Evolutionary conservation across 78 protist genomes (phyloP).

Genomic region (Anaeramoeba ignava): DNA sequence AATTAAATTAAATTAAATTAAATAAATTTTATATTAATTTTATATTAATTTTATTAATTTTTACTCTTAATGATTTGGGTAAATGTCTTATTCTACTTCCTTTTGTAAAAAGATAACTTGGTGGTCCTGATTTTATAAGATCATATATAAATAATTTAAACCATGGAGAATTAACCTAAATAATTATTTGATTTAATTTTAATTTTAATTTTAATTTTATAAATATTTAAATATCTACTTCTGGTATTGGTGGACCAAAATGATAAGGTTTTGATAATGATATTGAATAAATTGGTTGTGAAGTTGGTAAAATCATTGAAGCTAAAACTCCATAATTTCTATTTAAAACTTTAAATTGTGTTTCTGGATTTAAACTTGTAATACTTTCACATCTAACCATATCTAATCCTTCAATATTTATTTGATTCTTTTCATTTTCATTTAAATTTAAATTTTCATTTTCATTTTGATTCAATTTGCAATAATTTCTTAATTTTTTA

Average conservation of each 20-base stretch:
- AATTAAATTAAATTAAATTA: no score
- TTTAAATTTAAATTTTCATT: no score
- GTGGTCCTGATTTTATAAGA: neutral
- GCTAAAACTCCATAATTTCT: neutral
- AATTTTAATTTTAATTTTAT: no score
- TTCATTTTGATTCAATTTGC: neutral
- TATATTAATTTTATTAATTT: no score
- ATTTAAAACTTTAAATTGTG: neutral
- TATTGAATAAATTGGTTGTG: neutral
- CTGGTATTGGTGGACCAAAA: conserved; percentile 1
- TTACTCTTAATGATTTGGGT: neutral
- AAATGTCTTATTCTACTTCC: neutral
- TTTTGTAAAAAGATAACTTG: neutral
- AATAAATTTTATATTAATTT: no score
- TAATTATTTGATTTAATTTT: no score
- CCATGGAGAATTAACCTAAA: neutral
- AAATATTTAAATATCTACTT: no score
- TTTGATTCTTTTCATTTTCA: no score
- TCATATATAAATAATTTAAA: neutral
- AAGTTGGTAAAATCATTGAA: neutral
- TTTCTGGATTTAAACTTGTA: neutral
- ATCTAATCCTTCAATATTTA: neutral
- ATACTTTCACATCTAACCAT: neutral
- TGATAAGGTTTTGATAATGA: neutral
- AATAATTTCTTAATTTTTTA: neutral